phyloP scores from a whole-genome alignment of 192 early-diverging fungal genomes.

The Linderina pennispora region DNA sequence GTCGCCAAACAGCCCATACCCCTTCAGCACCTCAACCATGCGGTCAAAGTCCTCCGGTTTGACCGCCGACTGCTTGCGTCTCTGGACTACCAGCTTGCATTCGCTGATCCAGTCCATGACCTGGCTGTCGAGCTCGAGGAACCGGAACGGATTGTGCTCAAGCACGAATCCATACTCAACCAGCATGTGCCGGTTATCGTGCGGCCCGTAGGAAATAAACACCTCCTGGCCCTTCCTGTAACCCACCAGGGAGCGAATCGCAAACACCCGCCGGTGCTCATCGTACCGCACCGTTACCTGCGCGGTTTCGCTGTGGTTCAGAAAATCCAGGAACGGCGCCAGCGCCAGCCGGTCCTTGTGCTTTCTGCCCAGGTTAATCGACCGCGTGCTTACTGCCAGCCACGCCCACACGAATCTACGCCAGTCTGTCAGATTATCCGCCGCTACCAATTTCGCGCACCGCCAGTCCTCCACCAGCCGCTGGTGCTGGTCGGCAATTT shows the following conservation, averaged over 20 bases:
- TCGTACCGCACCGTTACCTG: conserved; percentile 39
- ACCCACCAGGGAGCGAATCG: conserved; percentile 53
- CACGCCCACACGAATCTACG: conserved; percentile 39
- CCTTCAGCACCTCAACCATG: conserved; percentile 14
- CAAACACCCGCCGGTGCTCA: conserved; percentile 42
- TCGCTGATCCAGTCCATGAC: conserved; percentile 10
- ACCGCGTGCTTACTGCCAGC: conserved; percentile 37
- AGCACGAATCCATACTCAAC: conserved; percentile 42
- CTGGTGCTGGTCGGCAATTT: conserved; percentile 14
- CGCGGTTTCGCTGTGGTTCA: conserved; percentile 62
- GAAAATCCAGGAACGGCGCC: conserved; percentile 69
- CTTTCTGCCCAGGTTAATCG: conserved; percentile 31
- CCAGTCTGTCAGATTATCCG: conserved; percentile 5
- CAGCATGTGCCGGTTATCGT: conserved; percentile 41
- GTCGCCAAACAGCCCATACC: conserved; percentile 35
- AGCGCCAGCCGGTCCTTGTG: conserved; percentile 56
- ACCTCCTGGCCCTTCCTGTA: conserved; percentile 58
- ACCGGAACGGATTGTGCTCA: conserved; percentile 24
- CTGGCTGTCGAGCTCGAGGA: conserved; percentile 19
- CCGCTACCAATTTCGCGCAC: not conserved
- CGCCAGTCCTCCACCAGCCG: conserved; percentile 25
- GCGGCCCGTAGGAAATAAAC: conserved; percentile 42
- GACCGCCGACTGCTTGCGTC: conserved; percentile 1
- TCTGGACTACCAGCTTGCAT: conserved; percentile 1
- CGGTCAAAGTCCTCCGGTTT: conserved; percentile 4